phyloP scores from a whole-genome alignment of 179 eudicot genomes.

The Sideroxylon spinosum region DNA sequence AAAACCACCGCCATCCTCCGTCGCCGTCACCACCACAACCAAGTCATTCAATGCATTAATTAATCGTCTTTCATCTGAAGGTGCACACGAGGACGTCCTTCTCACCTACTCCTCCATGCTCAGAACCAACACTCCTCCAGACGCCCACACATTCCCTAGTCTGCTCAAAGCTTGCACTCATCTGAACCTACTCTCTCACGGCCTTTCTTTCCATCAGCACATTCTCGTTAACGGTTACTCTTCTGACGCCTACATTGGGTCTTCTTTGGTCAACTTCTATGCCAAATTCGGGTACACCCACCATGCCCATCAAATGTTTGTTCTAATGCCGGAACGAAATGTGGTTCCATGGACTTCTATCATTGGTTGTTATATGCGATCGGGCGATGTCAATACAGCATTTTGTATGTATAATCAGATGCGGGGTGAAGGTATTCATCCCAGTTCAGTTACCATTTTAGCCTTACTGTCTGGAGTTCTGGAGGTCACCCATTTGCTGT shows the following conservation, averaged over 20 bases:
- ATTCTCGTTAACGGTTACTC: conserved; percentile 51
- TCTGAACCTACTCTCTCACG: conserved; percentile 46
- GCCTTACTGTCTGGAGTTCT: conserved; percentile 51
- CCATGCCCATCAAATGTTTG: conserved; percentile 66
- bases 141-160: conserved; percentile 70
- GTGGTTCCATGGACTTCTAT: conserved; percentile 82
- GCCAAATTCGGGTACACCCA: conserved; percentile 29
- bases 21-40: conserved; percentile 26
- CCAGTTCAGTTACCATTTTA: conserved; percentile 57
- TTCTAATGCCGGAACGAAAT: conserved; percentile 57
- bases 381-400: conserved; percentile 38
- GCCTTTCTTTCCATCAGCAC: conserved; percentile 55
- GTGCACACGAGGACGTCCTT: conserved; percentile 52
- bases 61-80: conserved; percentile 51
- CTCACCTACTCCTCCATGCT: conserved; percentile 58
- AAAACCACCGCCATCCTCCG: conserved; percentile 18
- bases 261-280: conserved; percentile 71
- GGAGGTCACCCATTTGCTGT: conserved; percentile 39
- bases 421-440: conserved; percentile 50
- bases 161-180: conserved; percentile 72
- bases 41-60: conserved; percentile 55
- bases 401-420: conserved; percentile 50
- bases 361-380: conserved; percentile 61
- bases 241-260: conserved; percentile 56
- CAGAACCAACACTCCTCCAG: conserved; percentile 40